phyloP scores from a whole-genome alignment of 2,329 filamentous ascomycete species.

The Aspergillus amoenus region DNA sequence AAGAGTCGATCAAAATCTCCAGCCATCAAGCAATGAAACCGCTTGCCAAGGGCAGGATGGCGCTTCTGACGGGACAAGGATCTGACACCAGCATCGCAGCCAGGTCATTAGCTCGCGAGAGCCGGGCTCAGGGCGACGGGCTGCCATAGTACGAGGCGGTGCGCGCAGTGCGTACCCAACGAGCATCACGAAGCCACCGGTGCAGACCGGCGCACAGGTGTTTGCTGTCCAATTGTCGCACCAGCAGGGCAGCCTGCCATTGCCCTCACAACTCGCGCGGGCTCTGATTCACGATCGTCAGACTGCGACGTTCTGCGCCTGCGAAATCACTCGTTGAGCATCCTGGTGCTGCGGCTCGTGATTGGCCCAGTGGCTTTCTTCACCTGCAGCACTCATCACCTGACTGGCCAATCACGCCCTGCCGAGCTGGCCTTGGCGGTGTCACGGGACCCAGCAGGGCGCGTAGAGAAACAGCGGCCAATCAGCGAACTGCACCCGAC shows the following conservation, averaged over 20 bases:
- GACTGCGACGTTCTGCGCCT: not conserved
- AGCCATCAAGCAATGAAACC: conserved; percentile 31
- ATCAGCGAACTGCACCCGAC: not conserved
- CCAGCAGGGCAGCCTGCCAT: not conserved
- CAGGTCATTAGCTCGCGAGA: conserved; percentile 32
- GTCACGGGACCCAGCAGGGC: conserved; percentile 20
- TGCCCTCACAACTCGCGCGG: not conserved
- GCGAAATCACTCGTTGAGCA: not conserved
- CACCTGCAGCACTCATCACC: conserved; percentile 27
- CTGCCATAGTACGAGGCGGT: no score
- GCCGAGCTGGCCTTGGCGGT: conserved; percentile 11
- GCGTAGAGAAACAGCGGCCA: conserved; percentile 16
- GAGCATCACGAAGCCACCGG: conserved; percentile 18
- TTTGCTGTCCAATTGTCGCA: conserved; percentile 13
- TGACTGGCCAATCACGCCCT: conserved; percentile 21
- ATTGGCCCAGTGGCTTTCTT: conserved; percentile 24
- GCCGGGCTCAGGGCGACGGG: not conserved
- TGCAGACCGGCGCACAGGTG: not conserved
- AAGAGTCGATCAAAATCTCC: conserved; percentile 32
- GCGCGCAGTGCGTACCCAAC: conserved; percentile 26
- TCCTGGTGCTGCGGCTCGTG: not conserved
- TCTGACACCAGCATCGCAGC: not conserved
- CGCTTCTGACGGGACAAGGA: conserved; percentile 26
- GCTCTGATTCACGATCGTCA: conserved; percentile 2
- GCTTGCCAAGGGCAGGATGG: conserved; percentile 27